These are phyloP conservation scores for Acanthamoeba divionensis DNA, from an alignment of 208 protist species.

Conservation along the genomic window DNA sequence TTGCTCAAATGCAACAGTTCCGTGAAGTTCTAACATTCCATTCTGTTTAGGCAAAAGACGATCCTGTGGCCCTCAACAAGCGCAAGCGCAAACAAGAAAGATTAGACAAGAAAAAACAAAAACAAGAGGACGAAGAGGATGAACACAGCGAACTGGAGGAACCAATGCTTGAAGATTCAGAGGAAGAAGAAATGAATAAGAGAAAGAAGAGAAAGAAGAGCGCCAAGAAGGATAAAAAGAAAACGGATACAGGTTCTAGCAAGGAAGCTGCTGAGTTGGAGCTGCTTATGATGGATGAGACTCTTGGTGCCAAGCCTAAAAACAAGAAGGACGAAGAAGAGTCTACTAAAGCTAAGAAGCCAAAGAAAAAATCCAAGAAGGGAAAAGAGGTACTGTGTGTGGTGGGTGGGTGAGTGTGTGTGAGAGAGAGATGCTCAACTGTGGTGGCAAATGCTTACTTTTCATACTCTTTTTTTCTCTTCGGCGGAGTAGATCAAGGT, in stretches of 20 bases:
- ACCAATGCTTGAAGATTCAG: background rate
- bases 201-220: background rate
- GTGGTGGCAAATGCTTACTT: background rate
- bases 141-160: background rate
- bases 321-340: constrained; percentile 46
- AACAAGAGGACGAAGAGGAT: constrained; percentile 12
- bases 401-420: background rate
- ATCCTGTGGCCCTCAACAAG: constrained; percentile 23
- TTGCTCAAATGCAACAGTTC: too few species aligned
- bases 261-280: constrained; percentile 65
- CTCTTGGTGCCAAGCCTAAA: background rate
- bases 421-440: background rate
- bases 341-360: background rate
- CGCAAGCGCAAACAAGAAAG: background rate
- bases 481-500: constrained; percentile 55
- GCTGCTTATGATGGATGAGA: constrained; percentile 69
- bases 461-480: background rate
- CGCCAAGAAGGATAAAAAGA: constrained; percentile 15
- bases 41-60: constrained; percentile 14
- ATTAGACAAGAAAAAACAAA: background rate
- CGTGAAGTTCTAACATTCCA: too few species aligned
- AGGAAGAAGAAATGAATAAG: constrained; percentile 17
- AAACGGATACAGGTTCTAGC: background rate
- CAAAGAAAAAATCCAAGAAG: too few species aligned
- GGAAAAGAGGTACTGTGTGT: background rate